Base-by-base conservation (phyloP, 2,329 filamentous ascomycete genomes). In the Ampelomyces quisqualis region DNA sequence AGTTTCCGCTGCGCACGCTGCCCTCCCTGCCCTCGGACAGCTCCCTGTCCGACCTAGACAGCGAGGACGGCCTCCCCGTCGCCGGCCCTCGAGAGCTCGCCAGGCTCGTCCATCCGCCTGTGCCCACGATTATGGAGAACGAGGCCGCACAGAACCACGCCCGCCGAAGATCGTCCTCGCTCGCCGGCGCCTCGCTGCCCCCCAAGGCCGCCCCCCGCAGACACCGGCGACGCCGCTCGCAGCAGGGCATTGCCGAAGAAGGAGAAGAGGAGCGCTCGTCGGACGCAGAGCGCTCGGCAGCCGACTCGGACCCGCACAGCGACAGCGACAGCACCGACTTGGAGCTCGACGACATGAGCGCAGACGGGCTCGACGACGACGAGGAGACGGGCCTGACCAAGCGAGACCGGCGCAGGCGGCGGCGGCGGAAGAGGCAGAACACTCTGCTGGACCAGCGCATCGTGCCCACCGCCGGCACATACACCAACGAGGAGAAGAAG, bases 331-430 rank as follows among this genome's bases (percentile, higher is more conserved):
- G 69, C 55, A 67, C 65, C 35, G 80, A 82, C 53, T 74, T 80
- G 56, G 79, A 83, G 62, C 64, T 80, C 57, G 75, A 77, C 55
- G 70, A 76, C 49, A 70, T 81, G 52, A 77, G 81, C 19, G 85
- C 88, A 53, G 84, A 89, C 50, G 86, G 87, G 19, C 81, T 71
- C 17, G 68, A 87, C 46, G 87, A 91, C 56, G 90, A 96, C 62
- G 90, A 95, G 71, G 90, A 96, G 75, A 88, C 87, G 2, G 90
- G 90, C 1, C 74, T 96, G 54, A 94, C 88, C 24, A 77, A 79
- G 46, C 79, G 82, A 58, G 86, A 91, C 58, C 80, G 81, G 65
- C 77, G 79, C 52, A 81, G 84, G 62, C 82, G 84, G 57, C 80
- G 81, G 61, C 77, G 77, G 57, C 80, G 81, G 70, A 81, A 81